These are phyloP conservation scores for Primulina tabacum DNA, from an alignment of 257 asterid species.

Conservation along the genomic window DNA sequence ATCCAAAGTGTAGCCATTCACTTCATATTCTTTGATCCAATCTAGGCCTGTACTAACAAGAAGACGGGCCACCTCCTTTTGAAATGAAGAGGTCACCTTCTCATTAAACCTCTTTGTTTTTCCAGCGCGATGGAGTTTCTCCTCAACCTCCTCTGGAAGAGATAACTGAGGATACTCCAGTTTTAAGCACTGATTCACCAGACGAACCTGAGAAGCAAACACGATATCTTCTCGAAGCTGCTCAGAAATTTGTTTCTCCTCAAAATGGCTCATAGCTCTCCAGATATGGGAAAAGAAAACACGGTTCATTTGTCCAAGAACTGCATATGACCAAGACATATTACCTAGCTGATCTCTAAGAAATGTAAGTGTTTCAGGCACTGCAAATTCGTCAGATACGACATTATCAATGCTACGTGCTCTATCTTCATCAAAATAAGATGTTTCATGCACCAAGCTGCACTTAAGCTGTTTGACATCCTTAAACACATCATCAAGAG, in stretches of 20 bases:
- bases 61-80: slow-evolving; percentile 88
- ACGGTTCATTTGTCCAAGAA: slow-evolving; percentile 61
- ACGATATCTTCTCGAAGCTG: slow-evolving; percentile 68
- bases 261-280: slow-evolving; percentile 55
- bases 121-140: slow-evolving; percentile 57
- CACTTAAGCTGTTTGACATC: slow-evolving; percentile 45
- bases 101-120: slow-evolving; percentile 74
- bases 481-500: slow-evolving; percentile 54
- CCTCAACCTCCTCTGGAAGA: slow-evolving; percentile 55
- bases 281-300: slow-evolving; percentile 59
- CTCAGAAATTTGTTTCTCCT: slow-evolving; percentile 58
- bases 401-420: slow-evolving; percentile 15
- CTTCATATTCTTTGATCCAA: slow-evolving; percentile 73
- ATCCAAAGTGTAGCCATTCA: slow-evolving; percentile 87
- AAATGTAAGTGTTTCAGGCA: slow-evolving; percentile 37
- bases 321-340: slow-evolving; percentile 89
- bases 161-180: slow-evolving; percentile 56
- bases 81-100: slow-evolving; percentile 83
- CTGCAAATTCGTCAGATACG: slow-evolving; percentile 11
- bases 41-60: slow-evolving; percentile 88
- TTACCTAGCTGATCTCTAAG: slow-evolving; percentile 73
- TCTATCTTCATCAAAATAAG: slow-evolving; percentile 34
- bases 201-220: slow-evolving; percentile 85
- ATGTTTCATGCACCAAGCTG: slow-evolving; percentile 27
- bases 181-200: slow-evolving; percentile 73